Percentiles rank a stretch among this genome's conserved stretches.
phyloP scores from a whole-genome alignment of 768 basidiomycete genomes.

The Mycena leptocephala region DNA sequence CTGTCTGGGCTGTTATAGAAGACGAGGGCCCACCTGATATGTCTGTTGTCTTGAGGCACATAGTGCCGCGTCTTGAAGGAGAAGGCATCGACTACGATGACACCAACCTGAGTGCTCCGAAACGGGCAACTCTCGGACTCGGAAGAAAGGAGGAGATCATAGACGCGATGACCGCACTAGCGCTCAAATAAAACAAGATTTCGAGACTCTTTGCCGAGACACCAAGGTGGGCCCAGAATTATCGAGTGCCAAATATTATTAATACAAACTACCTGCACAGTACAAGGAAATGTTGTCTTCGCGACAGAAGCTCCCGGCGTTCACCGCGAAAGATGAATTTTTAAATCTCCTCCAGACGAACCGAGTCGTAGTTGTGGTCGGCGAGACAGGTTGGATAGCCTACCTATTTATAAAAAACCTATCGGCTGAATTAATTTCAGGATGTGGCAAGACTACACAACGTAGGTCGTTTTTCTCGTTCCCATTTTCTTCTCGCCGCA shows the following conservation, averaged over 20 bases:
- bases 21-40: slow-evolving; percentile 85
- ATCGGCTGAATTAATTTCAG: slow-evolving; percentile 47
- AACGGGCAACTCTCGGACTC: slow-evolving; percentile 9
- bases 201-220: slow-evolving; percentile 61
- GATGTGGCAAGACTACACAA: slow-evolving; percentile 95
- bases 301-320: slow-evolving; percentile 84
- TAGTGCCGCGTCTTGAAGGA: slow-evolving; percentile 58
- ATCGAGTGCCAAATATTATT: not conserved
- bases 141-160: slow-evolving; percentile 40
- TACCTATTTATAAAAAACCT: not conserved
- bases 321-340: slow-evolving; percentile 76
- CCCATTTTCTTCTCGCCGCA: not conserved
- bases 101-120: not conserved
- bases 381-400: slow-evolving; percentile 81
- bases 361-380: slow-evolving; percentile 87
- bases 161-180: slow-evolving; percentile 62
- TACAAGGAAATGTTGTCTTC: slow-evolving; percentile 72
- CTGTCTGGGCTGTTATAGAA: slow-evolving; percentile 77
- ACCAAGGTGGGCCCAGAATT: slow-evolving; percentile 47
- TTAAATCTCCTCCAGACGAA: slow-evolving; percentile 69
- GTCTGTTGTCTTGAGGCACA: slow-evolving; percentile 73
- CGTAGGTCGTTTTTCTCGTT: slow-evolving; percentile 54
- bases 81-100: slow-evolving; percentile 22
- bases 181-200: slow-evolving; percentile 66
- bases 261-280: slow-evolving; percentile 38